A percentile compares a stretch with the other conserved stretches of the same genome.
phyloP scores from a whole-genome alignment of 106 monocot genomes.

The Dioscorea zingiberensis region DNA sequence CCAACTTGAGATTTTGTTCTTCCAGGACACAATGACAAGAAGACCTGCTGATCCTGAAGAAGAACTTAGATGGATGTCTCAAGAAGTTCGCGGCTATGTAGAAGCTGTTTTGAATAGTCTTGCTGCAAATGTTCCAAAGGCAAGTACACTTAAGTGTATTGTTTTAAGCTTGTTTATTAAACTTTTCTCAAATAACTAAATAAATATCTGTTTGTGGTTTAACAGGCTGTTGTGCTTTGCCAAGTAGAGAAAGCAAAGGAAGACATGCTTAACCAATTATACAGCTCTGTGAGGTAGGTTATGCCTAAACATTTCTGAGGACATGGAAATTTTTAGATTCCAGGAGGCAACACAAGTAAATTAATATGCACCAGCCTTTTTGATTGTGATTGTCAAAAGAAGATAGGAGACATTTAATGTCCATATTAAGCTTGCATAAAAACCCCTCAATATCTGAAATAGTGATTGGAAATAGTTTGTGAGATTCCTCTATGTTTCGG shows the following conservation, averaged over 20 bases:
- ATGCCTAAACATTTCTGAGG: too few relatives aligned
- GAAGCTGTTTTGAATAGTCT: constrained; percentile 98
- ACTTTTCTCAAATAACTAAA: background rate
- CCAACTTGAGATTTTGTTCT: too few relatives aligned
- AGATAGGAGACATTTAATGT: too few relatives aligned
- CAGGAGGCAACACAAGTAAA: too few relatives aligned
- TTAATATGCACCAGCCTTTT: too few relatives aligned
- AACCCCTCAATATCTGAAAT: too few relatives aligned
- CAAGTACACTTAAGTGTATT: constrained; percentile 1
- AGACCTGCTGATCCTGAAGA: constrained; percentile 98
- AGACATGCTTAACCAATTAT: constrained; percentile 97
- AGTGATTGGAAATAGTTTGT: too few relatives aligned
- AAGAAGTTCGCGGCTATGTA: constrained; percentile 98
- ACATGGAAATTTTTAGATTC: too few relatives aligned
- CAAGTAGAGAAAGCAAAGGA: constrained; percentile 99
- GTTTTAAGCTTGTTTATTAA: background rate
- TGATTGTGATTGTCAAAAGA: too few relatives aligned
- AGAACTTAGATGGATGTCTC: constrained; percentile 99
- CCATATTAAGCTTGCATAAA: too few relatives aligned
- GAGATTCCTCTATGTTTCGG: too few relatives aligned
- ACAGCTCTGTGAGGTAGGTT: constrained; percentile 79
- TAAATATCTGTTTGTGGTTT: constrained; percentile 10
- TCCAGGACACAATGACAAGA: constrained; percentile 40
- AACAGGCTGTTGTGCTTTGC: constrained; percentile 88
- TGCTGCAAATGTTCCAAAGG: constrained; percentile 96